Evolutionary conservation across 2,329 filamentous ascomycete species (phyloP).

Genomic region (Hypoxylon sp.): DNA sequence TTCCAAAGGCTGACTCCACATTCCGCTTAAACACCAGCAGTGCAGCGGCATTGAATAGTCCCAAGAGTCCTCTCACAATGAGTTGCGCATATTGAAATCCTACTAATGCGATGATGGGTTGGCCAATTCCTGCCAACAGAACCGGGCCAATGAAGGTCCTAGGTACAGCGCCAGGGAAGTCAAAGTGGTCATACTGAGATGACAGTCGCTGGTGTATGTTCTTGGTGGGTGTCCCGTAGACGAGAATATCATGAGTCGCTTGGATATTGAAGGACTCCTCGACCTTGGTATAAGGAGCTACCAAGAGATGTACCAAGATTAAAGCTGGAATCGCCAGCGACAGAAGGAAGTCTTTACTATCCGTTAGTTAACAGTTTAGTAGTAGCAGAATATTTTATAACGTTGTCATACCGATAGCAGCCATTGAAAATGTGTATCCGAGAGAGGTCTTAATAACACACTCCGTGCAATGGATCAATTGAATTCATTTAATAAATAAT

Average conservation of each 20-base stretch:
- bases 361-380: slow-evolving; percentile 14
- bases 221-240: slow-evolving; percentile 79
- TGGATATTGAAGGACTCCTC: slow-evolving; percentile 99
- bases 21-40: slow-evolving; percentile 76
- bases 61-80: slow-evolving; percentile 82
- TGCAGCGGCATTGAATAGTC: slow-evolving; percentile 79
- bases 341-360: slow-evolving; percentile 62
- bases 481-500: slow-evolving; percentile 3
- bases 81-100: slow-evolving; percentile 70
- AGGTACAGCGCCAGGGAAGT: slow-evolving; percentile 91
- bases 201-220: slow-evolving; percentile 69
- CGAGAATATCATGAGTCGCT: slow-evolving; percentile 89
- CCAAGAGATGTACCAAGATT: slow-evolving; percentile 77
- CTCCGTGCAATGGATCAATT: neutral
- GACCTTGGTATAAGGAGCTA: slow-evolving; percentile 94
- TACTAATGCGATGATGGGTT: slow-evolving; percentile 73
- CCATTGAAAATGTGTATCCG: slow-evolving; percentile 42
- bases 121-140: slow-evolving; percentile 79
- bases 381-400: neutral
- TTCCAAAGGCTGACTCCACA: slow-evolving; percentile 78
- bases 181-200: slow-evolving; percentile 85
- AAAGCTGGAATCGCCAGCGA: slow-evolving; percentile 72
- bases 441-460: slow-evolving; percentile 1
- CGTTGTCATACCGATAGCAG: slow-evolving; percentile 46
- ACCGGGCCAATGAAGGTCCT: slow-evolving; percentile 90